Evolutionary conservation across 106 monocot species (phyloP).

Genomic region (Dioscorea zingiberensis): DNA sequence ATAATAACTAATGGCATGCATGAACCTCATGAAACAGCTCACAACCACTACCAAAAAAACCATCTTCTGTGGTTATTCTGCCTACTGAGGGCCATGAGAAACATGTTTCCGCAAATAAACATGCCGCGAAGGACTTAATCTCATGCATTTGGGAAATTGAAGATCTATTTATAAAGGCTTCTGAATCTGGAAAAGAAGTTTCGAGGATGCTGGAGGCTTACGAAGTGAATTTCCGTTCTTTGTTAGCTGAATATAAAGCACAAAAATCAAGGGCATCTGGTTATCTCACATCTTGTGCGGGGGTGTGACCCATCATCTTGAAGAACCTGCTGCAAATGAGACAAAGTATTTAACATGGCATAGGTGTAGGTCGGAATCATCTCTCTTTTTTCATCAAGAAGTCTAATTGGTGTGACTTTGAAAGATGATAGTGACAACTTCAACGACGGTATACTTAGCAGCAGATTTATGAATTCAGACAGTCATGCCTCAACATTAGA

Average conservation of each 20-base stretch:
- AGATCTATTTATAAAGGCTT: no score
- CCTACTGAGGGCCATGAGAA: conserved; percentile 41
- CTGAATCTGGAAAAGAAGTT: no score
- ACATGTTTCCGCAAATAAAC: conserved; percentile 25
- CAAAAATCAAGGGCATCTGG: conserved; percentile 36
- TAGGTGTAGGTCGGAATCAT: no score
- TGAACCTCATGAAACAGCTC: conserved; percentile 36
- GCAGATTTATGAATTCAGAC: no score
- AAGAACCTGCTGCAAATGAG: conserved; percentile 54
- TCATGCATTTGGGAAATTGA: conserved; percentile 81
- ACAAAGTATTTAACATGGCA: no score
- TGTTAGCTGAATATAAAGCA: conserved; percentile 49
- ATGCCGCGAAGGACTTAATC: conserved; percentile 36
- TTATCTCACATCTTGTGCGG: conserved; percentile 35
- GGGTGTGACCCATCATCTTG: conserved; percentile 34
- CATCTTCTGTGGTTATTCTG: conserved; percentile 15
- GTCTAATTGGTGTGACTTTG: no score
- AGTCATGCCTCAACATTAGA: no score
- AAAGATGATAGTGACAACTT: no score
- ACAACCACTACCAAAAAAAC: conserved; percentile 14
- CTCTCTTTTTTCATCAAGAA: no score
- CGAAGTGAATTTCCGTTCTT: no score
- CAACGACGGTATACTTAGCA: no score
- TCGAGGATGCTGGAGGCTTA: no score
- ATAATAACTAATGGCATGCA: conserved; percentile 8